A percentile compares a stretch with the other conserved stretches of the same genome.
Conservation (phyloP, 2,329 filamentous ascomycete species). For the Reticulascus tulasneorum region DNA sequence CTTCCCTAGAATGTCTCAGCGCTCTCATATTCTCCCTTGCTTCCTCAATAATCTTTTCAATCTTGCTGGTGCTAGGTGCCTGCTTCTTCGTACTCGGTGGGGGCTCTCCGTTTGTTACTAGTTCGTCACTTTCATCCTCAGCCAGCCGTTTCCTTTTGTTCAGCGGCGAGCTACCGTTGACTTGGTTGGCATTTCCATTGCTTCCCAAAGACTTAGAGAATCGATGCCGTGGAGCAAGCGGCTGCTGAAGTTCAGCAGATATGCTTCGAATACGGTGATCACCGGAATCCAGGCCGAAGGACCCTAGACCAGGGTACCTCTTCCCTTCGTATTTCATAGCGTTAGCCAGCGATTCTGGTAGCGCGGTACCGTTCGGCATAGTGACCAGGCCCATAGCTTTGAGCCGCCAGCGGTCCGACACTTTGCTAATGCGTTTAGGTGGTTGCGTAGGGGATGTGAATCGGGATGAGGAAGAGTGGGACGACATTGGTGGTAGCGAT, state of each 20-base stretch:
- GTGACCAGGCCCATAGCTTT: constrained; percentile 49
- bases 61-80: constrained; percentile 26
- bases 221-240: constrained; percentile 10
- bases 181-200: constrained; percentile 2
- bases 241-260: constrained; percentile 30
- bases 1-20: constrained; percentile 36
- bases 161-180: constrained; percentile 15
- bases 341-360: constrained; percentile 47
- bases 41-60: constrained; percentile 36
- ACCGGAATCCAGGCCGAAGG: constrained; percentile 27
- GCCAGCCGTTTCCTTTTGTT: constrained; percentile 19
- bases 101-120: no score
- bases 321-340: constrained; percentile 40
- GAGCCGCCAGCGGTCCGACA: constrained; percentile 41
- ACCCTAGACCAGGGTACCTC: constrained; percentile 32
- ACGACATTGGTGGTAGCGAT: constrained; percentile 32
- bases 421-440: constrained; percentile 27
- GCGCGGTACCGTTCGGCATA: constrained; percentile 49
- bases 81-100: constrained; percentile 20
- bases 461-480: constrained; percentile 9
- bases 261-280: constrained; percentile 13
- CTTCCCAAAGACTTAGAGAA: constrained; percentile 13
- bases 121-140: constrained; percentile 14
- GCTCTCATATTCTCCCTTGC: constrained; percentile 29
- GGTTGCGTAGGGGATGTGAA: constrained; percentile 7